Conservation (phyloP, 345 rosid species). For the Conringia planisiliqua region DNA sequence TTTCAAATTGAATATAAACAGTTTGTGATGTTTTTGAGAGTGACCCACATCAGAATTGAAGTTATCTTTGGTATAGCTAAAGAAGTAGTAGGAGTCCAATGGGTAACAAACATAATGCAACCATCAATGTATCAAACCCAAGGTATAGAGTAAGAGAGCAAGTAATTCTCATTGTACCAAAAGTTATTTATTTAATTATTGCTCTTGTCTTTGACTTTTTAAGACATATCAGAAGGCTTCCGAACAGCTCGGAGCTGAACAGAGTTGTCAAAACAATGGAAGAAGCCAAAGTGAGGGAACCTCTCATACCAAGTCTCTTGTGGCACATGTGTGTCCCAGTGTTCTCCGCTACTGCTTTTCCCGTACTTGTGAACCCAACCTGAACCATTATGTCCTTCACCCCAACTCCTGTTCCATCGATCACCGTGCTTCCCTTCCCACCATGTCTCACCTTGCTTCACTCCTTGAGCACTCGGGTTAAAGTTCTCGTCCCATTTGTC, state of each 20-base stretch:
- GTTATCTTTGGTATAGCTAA: not conserved
- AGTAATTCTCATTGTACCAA: not conserved
- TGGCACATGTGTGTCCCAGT: slow-evolving; percentile 74
- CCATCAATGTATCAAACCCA: not conserved
- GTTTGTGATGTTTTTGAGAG: no score
- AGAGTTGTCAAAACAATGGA: slow-evolving; percentile 88
- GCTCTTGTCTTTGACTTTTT: not conserved
- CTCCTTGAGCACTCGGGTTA: slow-evolving; percentile 64
- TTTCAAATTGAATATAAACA: no score
- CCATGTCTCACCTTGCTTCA: slow-evolving; percentile 97
- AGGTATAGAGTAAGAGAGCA: not conserved
- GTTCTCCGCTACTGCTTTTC: slow-evolving; percentile 93
- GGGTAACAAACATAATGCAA: not conserved
- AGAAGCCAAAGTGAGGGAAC: slow-evolving; percentile 89
- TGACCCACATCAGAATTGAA: not conserved
- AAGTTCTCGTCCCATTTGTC: slow-evolving; percentile 99
- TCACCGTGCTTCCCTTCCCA: slow-evolving; percentile 88
- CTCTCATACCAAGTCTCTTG: slow-evolving; percentile 96
- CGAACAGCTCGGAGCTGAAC: slow-evolving; percentile 73
- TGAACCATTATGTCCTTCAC: slow-evolving; percentile 79
- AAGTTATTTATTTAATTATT: not conserved
- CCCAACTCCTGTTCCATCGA: slow-evolving; percentile 94
- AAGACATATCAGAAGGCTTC: slow-evolving; percentile 43
- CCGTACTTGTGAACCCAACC: slow-evolving; percentile 99
- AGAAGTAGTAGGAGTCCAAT: not conserved